Percentiles rank a stretch among this genome's conserved stretches.
Conservation (phyloP, 805 yeast genomes). For the Candida nanaspora region DNA sequence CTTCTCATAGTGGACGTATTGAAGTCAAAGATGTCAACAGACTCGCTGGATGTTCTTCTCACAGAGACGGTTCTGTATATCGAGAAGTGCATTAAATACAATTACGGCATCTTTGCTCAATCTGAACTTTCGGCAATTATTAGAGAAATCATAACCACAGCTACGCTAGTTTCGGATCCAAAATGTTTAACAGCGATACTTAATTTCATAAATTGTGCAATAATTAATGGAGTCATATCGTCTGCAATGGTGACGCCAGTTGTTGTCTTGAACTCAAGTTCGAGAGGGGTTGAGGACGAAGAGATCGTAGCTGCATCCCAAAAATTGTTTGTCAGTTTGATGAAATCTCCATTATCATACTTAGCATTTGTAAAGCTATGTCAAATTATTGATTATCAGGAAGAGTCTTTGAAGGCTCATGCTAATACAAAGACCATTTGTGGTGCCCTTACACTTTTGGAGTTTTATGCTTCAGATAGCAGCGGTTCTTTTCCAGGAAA, state of each 20-base stretch:
- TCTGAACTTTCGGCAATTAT: slow-evolving; percentile 6
- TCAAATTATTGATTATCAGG: not conserved
- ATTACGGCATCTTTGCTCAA: slow-evolving; percentile 12
- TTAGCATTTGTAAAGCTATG: not conserved
- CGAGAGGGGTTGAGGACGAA: slow-evolving; percentile 8
- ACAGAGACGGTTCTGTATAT: slow-evolving; percentile 1
- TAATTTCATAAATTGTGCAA: slow-evolving; percentile 8
- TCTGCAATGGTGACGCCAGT: slow-evolving; percentile 6
- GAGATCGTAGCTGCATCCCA: slow-evolving; percentile 1
- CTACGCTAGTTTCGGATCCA: slow-evolving; percentile 7
- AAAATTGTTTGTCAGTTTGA: not conserved
- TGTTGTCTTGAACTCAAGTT: slow-evolving; percentile 9
- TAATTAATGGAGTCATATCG: slow-evolving; percentile 11
- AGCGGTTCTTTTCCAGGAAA: no score
- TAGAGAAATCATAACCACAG: slow-evolving; percentile 6
- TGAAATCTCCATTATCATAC: not conserved
- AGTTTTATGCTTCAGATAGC: not conserved
- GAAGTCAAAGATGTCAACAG: not conserved
- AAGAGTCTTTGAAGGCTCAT: no score
- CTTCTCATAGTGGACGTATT: slow-evolving; percentile 3
- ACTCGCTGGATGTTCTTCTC: not conserved
- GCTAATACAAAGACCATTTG: not conserved
- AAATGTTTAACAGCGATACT: slow-evolving; percentile 10
- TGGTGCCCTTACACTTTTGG: not conserved
- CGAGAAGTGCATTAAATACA: slow-evolving; percentile 14